Evolutionary conservation across 2,329 filamentous ascomycete genomes (phyloP), one percentile per base, ranked within the genome.

Genomic region (Fusarium sp.): DNA sequence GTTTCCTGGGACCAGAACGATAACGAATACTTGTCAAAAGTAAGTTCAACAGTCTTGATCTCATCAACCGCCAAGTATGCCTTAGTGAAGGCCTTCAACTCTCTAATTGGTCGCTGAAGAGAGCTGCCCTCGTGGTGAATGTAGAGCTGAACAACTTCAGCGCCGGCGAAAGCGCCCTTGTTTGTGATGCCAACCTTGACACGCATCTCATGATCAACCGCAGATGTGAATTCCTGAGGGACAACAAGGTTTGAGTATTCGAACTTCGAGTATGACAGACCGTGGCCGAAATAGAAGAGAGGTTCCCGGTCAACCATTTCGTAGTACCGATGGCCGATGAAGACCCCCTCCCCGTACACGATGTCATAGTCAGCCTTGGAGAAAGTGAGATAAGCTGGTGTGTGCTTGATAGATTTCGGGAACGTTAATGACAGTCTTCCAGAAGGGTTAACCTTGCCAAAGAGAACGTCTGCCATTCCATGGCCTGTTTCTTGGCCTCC

Each of bases 271-370:
- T 93, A 93, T 0, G 89, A 91, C 3, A 93, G 82, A 3, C 91
- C 91, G 73, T 92, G 89, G 1, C 91, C 91, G 71, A 93, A 93
- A 41, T 88, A 84, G 77, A 92, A 92, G 1, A 89, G 82, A 0
- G 88, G 84, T 3, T 71, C 48, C 85, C 82, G 48, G 11, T 71
- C 56, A 26, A 70, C 42, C 68, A 66, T 54, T 38, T 93, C 91
- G 73, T 92, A 93, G 78, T 87, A 92, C 20, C 90, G 83, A 77
- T 93, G 93, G 0, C 91, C 91, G 16, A 93, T 84, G 74, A 91
- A 93, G 35, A 93, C 83, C 52, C 91, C 91, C 77, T 93, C 91
- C 20, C 90, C 90, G 70, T 93, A 93, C 0, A 91, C 78, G 1
- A 89, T 88, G 47, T 88, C 83, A 38, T 90, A 86, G 42, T 88